phyloP scores from a whole-genome alignment of 176 grass and related monocot genomes.

The Oryza australiensis region DNA sequence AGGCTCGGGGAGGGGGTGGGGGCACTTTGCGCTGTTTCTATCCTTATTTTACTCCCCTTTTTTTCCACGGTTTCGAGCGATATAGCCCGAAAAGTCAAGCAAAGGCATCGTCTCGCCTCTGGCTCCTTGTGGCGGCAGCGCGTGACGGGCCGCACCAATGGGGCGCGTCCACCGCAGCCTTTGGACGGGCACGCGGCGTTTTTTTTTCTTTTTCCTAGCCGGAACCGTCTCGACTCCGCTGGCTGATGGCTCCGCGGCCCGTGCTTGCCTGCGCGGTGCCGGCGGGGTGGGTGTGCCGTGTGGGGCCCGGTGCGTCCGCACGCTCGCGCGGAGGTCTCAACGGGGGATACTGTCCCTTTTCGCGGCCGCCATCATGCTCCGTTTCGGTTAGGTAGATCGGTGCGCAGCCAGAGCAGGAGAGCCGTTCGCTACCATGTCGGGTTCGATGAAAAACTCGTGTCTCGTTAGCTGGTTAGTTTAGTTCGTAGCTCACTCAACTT shows the following conservation, averaged over 20 bases:
- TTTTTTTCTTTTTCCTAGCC: not conserved
- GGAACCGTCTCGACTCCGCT: not conserved
- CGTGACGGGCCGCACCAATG: conserved; percentile 31
- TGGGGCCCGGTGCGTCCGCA: conserved; percentile 14
- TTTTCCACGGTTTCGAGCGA: not conserved
- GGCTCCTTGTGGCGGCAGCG: conserved; percentile 44
- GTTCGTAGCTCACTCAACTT: no score
- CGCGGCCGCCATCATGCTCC: conserved; percentile 37
- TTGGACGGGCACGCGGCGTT: not conserved
- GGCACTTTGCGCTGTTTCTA: not conserved
- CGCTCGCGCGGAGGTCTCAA: conserved; percentile 39
- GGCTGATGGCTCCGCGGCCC: not conserved
- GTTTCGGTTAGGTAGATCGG: not conserved
- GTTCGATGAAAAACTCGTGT: no score
- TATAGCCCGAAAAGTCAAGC: conserved; percentile 38
- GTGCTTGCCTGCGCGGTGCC: not conserved
- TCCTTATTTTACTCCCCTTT: not conserved
- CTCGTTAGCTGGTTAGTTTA: no score
- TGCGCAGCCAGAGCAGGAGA: no score
- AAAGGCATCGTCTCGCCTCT: conserved; percentile 1
- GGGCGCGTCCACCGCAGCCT: conserved; percentile 9
- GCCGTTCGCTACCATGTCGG: no score
- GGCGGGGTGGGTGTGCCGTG: conserved; percentile 12
- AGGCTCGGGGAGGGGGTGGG: not conserved
- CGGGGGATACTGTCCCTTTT: conserved; percentile 9